Conservation (phyloP, 306 rosid species). For the Acacia confusa region DNA sequence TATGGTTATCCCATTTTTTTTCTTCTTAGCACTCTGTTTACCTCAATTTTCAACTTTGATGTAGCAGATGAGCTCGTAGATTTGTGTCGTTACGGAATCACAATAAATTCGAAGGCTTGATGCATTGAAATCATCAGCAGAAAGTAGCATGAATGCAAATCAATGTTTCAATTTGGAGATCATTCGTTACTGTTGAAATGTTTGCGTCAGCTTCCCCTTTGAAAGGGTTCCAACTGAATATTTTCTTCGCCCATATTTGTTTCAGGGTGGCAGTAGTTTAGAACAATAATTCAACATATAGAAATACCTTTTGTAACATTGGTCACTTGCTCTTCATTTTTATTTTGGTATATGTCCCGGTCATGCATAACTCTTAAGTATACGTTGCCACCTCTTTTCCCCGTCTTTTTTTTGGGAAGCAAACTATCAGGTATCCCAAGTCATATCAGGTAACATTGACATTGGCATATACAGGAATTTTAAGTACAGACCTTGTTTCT, state of each 20-base stretch:
- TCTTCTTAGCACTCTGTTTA: not conserved
- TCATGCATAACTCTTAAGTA: too few species aligned
- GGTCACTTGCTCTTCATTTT: not conserved
- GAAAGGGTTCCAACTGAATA: not conserved
- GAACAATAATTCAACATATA: not conserved
- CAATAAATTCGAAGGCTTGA: not conserved
- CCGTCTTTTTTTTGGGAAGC: too few species aligned
- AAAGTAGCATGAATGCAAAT: not conserved
- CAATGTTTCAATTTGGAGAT: constrained; percentile 7
- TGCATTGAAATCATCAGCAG: not conserved
- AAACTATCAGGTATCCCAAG: too few species aligned
- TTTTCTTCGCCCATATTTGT: not conserved
- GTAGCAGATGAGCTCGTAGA: not conserved
- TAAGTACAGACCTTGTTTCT: too few species aligned
- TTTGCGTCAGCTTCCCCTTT: not conserved
- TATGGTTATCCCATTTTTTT: constrained; percentile 18
- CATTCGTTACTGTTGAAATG: not conserved
- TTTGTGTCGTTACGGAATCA: not conserved
- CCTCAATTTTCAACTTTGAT: constrained; percentile 10
- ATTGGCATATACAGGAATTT: too few species aligned
- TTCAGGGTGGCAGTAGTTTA: not conserved
- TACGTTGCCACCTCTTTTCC: too few species aligned
- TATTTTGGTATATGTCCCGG: too few species aligned
- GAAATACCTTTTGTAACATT: not conserved
- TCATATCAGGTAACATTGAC: too few species aligned